Evolutionary conservation across 148 eudicot species (phyloP).

Genomic region (Persicaria maculosa): DNA sequence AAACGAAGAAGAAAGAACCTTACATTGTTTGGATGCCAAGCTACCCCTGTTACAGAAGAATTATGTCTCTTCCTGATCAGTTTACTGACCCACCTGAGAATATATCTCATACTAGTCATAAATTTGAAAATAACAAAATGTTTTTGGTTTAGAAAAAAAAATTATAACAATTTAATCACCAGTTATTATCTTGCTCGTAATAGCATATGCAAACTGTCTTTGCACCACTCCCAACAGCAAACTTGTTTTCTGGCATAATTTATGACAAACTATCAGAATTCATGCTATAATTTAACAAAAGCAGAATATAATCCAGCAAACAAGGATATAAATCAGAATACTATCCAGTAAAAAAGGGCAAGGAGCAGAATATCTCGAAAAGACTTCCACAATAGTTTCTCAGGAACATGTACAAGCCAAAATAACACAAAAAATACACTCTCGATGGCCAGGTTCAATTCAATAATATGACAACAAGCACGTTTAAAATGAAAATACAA

Average conservation of each 20-base stretch:
- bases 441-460: not conserved
- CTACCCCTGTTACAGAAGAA: constrained; percentile 92
- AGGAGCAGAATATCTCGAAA: not conserved
- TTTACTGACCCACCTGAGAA: constrained; percentile 98
- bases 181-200: constrained; percentile 98
- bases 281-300: not conserved
- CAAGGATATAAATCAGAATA: not conserved
- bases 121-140: not conserved
- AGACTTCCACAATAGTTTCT: not conserved
- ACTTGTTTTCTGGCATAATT: constrained; percentile 75
- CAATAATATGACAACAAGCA: not conserved
- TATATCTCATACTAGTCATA: constrained; percentile 9
- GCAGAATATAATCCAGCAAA: not conserved
- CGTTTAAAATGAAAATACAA: not conserved
- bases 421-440: not conserved
- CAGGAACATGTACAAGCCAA: not conserved
- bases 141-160: not conserved
- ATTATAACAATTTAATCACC: constrained; percentile 39
- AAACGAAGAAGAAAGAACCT: constrained; percentile 19
- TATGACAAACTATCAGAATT: constrained; percentile 11
- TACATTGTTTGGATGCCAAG: constrained; percentile 99
- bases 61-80: constrained; percentile 91
- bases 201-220: constrained; percentile 98
- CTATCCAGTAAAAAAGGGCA: not conserved
- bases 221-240: constrained; percentile 99